phyloP scores from a whole-genome alignment of 345 rosid genomes.

The Arabidopsis thaliana region TAIR10.1 NC_003071.7:19689501-19690000 shows the following conservation, averaged over 20 bases:
- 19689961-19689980: neutral
- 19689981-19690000: neutral
- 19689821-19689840: slow-evolving; percentile 15
- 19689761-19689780: neutral
- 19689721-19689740: slow-evolving; percentile 27
- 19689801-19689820: slow-evolving; percentile 43
- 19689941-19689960: neutral
- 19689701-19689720: slow-evolving; percentile 27
- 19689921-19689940: slow-evolving; percentile 9
- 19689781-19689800: slow-evolving; percentile 35
- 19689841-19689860: neutral
- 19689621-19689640: slow-evolving; percentile 36
- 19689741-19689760: slow-evolving; percentile 21
- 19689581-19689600: slow-evolving; percentile 25
- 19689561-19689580: slow-evolving; percentile 18
- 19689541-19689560: slow-evolving; percentile 30
- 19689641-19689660: slow-evolving; percentile 22
- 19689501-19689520: neutral
- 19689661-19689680: slow-evolving; percentile 31
- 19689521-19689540: slow-evolving; percentile 21
- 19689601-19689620: slow-evolving; percentile 32
- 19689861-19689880: slow-evolving; percentile 19
- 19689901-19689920: slow-evolving; percentile 8
- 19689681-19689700: slow-evolving; percentile 18
- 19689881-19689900: too few species aligned